Percentiles rank a stretch among this genome's conserved stretches.
These are phyloP conservation scores for Triticum turgidum DNA, from an alignment of 176 grass and related monocot species.

Conservation along the genomic window DNA sequence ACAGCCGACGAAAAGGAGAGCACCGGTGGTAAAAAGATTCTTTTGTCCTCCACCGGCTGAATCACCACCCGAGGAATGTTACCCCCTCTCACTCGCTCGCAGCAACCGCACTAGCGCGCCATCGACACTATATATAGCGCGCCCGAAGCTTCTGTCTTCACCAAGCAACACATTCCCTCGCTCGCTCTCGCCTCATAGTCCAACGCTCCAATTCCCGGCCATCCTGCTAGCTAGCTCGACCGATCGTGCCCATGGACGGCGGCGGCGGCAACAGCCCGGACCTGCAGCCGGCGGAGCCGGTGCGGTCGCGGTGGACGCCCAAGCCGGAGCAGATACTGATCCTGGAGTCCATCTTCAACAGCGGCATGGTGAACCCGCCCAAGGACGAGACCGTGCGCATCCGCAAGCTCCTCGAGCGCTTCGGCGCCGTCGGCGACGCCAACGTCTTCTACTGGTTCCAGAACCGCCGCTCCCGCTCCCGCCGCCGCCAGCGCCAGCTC, in stretches of 20 bases:
- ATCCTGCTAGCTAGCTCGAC: not conserved
- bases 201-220: not conserved
- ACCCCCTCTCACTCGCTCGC: not conserved
- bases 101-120: slow-evolving; percentile 22
- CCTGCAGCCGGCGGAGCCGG: slow-evolving; percentile 43
- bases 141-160: not conserved
- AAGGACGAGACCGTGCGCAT: slow-evolving; percentile 95
- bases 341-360: slow-evolving; percentile 98
- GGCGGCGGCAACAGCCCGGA: slow-evolving; percentile 45
- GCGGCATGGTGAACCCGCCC: slow-evolving; percentile 92
- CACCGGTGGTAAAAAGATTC: slow-evolving; percentile 10
- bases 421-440: slow-evolving; percentile 86
- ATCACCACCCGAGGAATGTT: not conserved
- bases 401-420: slow-evolving; percentile 91
- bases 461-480: slow-evolving; percentile 83
- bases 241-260: not conserved
- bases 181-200: not conserved
- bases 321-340: slow-evolving; percentile 97
- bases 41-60: not conserved
- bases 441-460: slow-evolving; percentile 99
- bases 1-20: not conserved
- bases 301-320: slow-evolving; percentile 83
- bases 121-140: slow-evolving; percentile 9
- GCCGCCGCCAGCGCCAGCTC: slow-evolving; percentile 86
- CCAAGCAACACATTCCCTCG: not conserved